These are phyloP conservation scores for Ramularia endophylla DNA, from an alignment of 2,329 filamentous ascomycete species.

Conservation along the genomic window DNA sequence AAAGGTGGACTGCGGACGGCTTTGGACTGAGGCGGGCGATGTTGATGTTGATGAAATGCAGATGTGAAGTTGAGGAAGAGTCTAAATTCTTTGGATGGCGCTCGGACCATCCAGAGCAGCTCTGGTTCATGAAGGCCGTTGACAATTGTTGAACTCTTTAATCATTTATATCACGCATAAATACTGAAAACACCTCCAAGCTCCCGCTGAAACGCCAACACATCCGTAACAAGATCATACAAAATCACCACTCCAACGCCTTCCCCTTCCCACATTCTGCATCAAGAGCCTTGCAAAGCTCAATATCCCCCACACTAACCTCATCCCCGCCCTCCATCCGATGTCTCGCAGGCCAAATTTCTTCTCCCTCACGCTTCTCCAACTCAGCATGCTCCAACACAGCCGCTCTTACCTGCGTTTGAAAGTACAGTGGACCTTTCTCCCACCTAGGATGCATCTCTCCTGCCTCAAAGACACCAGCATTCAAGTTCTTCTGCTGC, in stretches of 20 bases:
- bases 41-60: too few relatives aligned
- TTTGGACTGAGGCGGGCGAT: neutral
- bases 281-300: slow-evolving; percentile 12
- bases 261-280: neutral
- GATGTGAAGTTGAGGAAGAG: too few relatives aligned
- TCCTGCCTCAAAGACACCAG: slow-evolving; percentile 54
- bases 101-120: too few relatives aligned
- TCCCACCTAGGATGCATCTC: slow-evolving; percentile 52
- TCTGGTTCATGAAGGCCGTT: too few relatives aligned
- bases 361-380: slow-evolving; percentile 39
- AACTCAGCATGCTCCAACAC: slow-evolving; percentile 42
- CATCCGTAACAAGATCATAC: too few relatives aligned
- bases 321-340: slow-evolving; percentile 1
- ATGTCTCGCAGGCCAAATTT: slow-evolving; percentile 49
- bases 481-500: slow-evolving; percentile 54
- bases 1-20: neutral
- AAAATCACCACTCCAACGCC: too few relatives aligned
- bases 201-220: too few relatives aligned
- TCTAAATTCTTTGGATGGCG: neutral
- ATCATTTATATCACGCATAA: too few relatives aligned
- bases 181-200: too few relatives aligned
- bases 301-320: slow-evolving; percentile 13
- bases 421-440: slow-evolving; percentile 50
- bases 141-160: too few relatives aligned
- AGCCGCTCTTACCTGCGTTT: slow-evolving; percentile 42